Evolutionary conservation across 306 rosid genomes (phyloP).

Genomic region (Cucumis cinereus): DNA sequence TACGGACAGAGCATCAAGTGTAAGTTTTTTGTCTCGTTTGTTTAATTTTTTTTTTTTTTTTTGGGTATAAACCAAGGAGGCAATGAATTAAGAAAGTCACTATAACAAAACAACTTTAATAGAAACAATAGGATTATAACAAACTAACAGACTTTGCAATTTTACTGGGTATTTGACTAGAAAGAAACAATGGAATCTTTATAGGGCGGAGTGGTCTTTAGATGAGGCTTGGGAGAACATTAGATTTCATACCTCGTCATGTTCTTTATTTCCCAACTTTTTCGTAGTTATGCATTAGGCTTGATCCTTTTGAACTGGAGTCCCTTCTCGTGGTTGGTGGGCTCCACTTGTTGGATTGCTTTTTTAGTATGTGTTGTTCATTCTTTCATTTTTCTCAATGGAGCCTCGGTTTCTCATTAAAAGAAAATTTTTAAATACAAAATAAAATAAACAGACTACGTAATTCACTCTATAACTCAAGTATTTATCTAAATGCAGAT

Average conservation of each 20-base stretch:
- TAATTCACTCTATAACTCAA: slow-evolving; percentile 13
- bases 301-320: background rate
- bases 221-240: background rate
- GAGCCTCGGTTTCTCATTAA: background rate
- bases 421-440: background rate
- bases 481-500: slow-evolving; percentile 40
- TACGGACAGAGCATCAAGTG: slow-evolving; percentile 96
- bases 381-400: background rate
- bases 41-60: background rate
- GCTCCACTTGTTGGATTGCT: background rate
- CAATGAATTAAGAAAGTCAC: background rate
- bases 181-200: background rate
- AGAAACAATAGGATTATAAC: background rate
- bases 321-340: background rate
- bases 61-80: background rate
- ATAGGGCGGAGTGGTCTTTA: background rate
- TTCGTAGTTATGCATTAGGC: background rate
- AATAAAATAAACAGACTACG: background rate
- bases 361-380: background rate
- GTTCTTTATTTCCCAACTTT: background rate
- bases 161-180: background rate
- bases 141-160: background rate
- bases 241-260: background rate
- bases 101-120: background rate
- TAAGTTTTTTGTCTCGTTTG: slow-evolving; percentile 21